These are phyloP conservation scores for Aegilops umbellulata DNA, from an alignment of 176 grass and related monocot genomes.

Conservation along the genomic window DNA sequence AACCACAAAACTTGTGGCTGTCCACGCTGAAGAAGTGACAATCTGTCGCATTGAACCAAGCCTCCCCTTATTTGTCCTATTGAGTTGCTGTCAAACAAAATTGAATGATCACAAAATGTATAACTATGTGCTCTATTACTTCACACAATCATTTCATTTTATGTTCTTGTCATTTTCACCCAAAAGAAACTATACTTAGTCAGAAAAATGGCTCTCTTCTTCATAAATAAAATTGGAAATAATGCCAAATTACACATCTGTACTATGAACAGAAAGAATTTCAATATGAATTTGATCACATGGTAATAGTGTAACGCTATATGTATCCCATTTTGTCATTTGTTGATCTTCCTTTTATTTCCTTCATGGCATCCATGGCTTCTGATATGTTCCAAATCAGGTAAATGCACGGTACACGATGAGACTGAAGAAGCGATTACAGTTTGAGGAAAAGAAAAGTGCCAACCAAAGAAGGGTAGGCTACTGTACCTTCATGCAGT, in stretches of 20 bases:
- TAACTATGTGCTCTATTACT: neutral
- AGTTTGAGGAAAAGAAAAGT: constrained; percentile 78
- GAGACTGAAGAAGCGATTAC: constrained; percentile 60
- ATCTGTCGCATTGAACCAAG: neutral
- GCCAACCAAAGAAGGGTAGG: constrained; percentile 76
- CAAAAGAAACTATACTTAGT: neutral
- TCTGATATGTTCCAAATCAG: constrained; percentile 39
- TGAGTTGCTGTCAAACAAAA: neutral
- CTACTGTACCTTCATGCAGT: constrained; percentile 11
- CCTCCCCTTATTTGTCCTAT: neutral
- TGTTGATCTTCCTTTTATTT: constrained; percentile 1
- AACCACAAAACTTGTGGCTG: neutral
- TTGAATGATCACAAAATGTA: neutral
- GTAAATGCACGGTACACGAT: constrained; percentile 75
- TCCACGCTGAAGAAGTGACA: neutral
- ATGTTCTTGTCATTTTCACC: neutral
- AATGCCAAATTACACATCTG: neutral
- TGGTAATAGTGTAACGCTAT: neutral
- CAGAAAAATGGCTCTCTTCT: neutral
- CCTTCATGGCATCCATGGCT: neutral
- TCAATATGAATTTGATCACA: neutral
- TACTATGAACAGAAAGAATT: neutral
- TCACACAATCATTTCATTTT: neutral
- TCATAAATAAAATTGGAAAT: neutral
- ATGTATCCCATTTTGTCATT: neutral